These are phyloP conservation scores for Uronychia binucleata DNA, from an alignment of 73 alveolate genomes.

Conservation along the genomic window DNA sequence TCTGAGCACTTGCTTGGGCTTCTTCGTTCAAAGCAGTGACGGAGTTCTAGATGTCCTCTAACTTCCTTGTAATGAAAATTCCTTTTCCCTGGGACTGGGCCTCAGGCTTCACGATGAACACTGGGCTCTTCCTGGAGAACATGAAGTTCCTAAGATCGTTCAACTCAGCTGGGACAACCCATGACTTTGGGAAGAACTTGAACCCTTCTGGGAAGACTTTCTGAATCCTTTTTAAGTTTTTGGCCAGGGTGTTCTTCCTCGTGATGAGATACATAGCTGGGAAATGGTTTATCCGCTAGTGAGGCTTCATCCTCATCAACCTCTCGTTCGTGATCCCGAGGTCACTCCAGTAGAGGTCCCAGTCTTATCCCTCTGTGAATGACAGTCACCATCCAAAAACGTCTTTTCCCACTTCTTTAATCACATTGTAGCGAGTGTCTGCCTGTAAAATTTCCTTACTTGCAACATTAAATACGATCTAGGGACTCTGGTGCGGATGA, in stretches of 20 bases:
- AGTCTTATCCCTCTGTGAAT: constrained; percentile 40
- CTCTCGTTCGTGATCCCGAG: constrained; percentile 48
- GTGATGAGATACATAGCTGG: constrained; percentile 87
- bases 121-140: constrained; percentile 23
- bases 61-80: constrained; percentile 25
- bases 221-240: constrained; percentile 66
- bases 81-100: constrained; percentile 70
- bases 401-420: constrained; percentile 38
- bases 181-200: constrained; percentile 77
- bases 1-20: too few relatives aligned
- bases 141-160: constrained; percentile 56
- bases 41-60: neutral
- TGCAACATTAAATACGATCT: too few relatives aligned
- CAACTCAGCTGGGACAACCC: constrained; percentile 79
- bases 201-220: constrained; percentile 69
- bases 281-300: constrained; percentile 81
- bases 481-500: too few relatives aligned
- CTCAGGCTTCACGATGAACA: constrained; percentile 61
- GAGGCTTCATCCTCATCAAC: constrained; percentile 43
- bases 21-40: neutral
- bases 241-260: constrained; percentile 77
- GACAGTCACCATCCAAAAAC: constrained; percentile 51
- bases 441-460: too few relatives aligned
- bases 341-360: constrained; percentile 67
- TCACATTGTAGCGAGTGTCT: constrained; percentile 50